These are phyloP conservation scores for Colletotrichum nymphaeae DNA, from an alignment of 2,329 filamentous ascomycete species.

Conservation along the genomic window DNA sequence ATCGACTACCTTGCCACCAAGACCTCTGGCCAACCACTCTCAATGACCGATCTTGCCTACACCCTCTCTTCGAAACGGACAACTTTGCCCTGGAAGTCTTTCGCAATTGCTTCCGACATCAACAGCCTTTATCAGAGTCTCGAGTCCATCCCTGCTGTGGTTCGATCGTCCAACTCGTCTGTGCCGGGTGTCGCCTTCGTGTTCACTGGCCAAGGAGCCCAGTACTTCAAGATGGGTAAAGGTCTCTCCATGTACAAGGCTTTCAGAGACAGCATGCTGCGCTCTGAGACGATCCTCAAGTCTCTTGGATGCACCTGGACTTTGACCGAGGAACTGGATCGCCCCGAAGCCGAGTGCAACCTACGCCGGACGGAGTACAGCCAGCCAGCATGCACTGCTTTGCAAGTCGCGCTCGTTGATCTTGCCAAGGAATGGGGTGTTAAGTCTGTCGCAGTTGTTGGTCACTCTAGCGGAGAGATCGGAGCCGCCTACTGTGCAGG, in stretches of 20 bases:
- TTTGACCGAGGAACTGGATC: slow-evolving; percentile 41
- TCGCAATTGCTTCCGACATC: slow-evolving; percentile 52
- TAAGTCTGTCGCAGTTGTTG: slow-evolving; percentile 43
- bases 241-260: slow-evolving; percentile 53
- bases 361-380: slow-evolving; percentile 42
- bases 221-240: slow-evolving; percentile 55
- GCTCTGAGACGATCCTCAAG: slow-evolving; percentile 37
- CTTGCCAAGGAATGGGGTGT: slow-evolving; percentile 45
- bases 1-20: slow-evolving; percentile 51
- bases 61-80: slow-evolving; percentile 59
- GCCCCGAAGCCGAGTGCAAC: slow-evolving; percentile 38
- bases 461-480: slow-evolving; percentile 54
- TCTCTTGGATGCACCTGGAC: slow-evolving; percentile 33
- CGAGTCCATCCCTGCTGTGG: slow-evolving; percentile 40
- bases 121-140: slow-evolving; percentile 9
- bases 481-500: slow-evolving; percentile 57
- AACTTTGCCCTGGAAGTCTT: slow-evolving; percentile 54
- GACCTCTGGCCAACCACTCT: slow-evolving; percentile 49
- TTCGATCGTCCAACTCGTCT: slow-evolving; percentile 42
- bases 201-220: slow-evolving; percentile 57
- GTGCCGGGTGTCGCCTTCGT: slow-evolving; percentile 51
- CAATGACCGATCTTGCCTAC: slow-evolving; percentile 55
- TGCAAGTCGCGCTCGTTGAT: slow-evolving; percentile 55
- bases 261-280: slow-evolving; percentile 50
- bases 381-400: slow-evolving; percentile 54